Evolutionary conservation across 1,139 yeast genomes (phyloP), one percentile per base, ranked within the genome.

Genomic region (Nakaseomyces kungkrabaensis): DNA sequence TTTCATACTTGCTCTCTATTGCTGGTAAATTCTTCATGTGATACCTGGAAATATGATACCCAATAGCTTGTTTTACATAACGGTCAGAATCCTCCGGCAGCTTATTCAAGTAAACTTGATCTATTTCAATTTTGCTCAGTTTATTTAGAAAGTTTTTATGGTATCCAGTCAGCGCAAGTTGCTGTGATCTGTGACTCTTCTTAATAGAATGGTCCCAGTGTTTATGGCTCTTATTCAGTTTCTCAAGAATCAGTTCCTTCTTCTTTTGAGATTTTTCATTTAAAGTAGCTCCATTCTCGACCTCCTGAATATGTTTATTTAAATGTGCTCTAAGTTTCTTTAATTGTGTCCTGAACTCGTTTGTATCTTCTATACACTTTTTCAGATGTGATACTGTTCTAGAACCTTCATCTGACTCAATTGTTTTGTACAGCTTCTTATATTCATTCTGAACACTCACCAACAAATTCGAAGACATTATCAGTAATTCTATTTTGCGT

Each of bases 51-150:
- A 65, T 58, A 46, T 65, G 67, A 32, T 52, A 55, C 10, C 60
- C 62, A 5, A 65, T 60, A 1, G 66, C 66, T 7, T 50, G 47
- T 22, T 58, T 57, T 31, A 65, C 56, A 48, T 56, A 51, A 17
- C 47, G 32, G 43, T 53, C 56, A 4, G 57, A 51, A 25, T 52
- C 56, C 6, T 54, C 47, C 2, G 63, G 58, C 10, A 74, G 60
- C 32, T 66, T 66, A 52, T 73, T 68, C 26, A 65, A 61, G 52
- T 72, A 73, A 11, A 73, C 67, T 22, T 66, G 63, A 43, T 68
- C 69, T 9, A 68, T 47, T n/a, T 65, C 61, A 44, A 67, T 68
- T 2, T 65, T 68, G 49, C 66, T 68, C 11, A 71, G 46, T 50
- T 66, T 70, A 24, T 66, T 68, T 5, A 68, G 48, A 0, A 66